Conservation (phyloP, 1,284 basidiomycete species). For the Trametes versicolor region DNA sequence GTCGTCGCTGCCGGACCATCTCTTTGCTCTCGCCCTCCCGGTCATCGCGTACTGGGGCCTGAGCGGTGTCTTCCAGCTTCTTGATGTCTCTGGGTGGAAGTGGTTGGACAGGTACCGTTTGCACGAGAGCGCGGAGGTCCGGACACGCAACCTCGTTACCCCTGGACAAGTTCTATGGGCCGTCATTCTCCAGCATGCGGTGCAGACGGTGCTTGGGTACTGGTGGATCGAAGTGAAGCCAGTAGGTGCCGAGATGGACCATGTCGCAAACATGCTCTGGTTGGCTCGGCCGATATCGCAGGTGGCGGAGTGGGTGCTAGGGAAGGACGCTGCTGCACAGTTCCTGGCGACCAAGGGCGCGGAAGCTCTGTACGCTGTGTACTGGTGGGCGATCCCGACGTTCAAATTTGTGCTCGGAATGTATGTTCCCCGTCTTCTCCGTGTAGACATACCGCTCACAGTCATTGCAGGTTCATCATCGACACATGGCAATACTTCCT, state of each 20-base stretch:
- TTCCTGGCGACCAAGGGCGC: constrained; percentile 58
- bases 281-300: constrained; percentile 54
- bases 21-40: constrained; percentile 80
- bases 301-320: constrained; percentile 54
- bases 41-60: constrained; percentile 89
- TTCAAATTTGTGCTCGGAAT: constrained; percentile 85
- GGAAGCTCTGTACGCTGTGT: constrained; percentile 72
- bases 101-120: constrained; percentile 90
- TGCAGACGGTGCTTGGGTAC: constrained; percentile 86
- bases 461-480: constrained; percentile 80
- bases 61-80: constrained; percentile 82
- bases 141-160: constrained; percentile 80
- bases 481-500: constrained; percentile 99
- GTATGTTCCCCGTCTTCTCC: constrained; percentile 60
- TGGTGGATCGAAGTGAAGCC: constrained; percentile 72
- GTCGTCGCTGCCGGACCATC: constrained; percentile 63
- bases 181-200: constrained; percentile 59
- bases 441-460: constrained; percentile 22
- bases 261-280: constrained; percentile 55
- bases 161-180: constrained; percentile 77
- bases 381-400: constrained; percentile 95
- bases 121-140: constrained; percentile 88
- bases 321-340: constrained; percentile 41
- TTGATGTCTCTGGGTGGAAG: constrained; percentile 81
- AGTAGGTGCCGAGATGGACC: constrained; percentile 56